Evolutionary conservation across 2,329 filamentous ascomycete genomes (phyloP), one percentile per base, ranked within the genome.

Genomic region (Pyrenophora teres): DNA sequence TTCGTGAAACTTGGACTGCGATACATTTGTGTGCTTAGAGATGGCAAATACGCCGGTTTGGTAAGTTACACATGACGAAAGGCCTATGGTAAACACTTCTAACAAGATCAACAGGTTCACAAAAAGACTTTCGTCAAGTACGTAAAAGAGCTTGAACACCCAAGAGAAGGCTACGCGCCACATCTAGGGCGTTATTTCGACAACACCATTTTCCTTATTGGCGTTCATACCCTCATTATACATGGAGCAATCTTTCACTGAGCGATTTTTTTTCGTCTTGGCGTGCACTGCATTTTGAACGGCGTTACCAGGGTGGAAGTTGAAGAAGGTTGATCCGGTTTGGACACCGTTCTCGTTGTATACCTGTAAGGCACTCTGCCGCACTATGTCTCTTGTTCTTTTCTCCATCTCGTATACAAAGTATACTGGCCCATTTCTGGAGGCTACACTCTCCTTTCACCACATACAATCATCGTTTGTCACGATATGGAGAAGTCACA

Each of bases 111-210:
- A 32, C 48, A 90, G 87, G 84, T 88, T 43, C 94, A 99, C 75
- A 97, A 97, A 79, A 99, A 99, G 79, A 87, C 86, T 3, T 97
- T 99, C 77, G 93, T 96, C 53, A 92, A 90, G 73, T 97, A 96
- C 70, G 88, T 96, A 74, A 90, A 92, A 62, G 88, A 95, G 68
- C 77, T 92, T 39, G 89, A 94, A 68, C 81, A 87, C 61, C 61
- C 52, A 59, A 37, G 67, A 70, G 59, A 66, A 70, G 56, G 66
- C 63, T 40, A 23, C 33, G 8, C 40, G 31, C 31, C 13, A 18
- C 21, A 50, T 52, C 30, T 61, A 31, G 21, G 21, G 12, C 25
- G 13, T 5, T 12, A 13, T 13, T n/a, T 37, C 6, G 23, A 10
- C 10, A 41, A 23, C 8, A 13, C 2, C 9, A 19, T 21, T 21